These are phyloP conservation scores for Allantophomopsis cytisporea DNA, from an alignment of 2,329 filamentous ascomycete species.

Conservation along the genomic window DNA sequence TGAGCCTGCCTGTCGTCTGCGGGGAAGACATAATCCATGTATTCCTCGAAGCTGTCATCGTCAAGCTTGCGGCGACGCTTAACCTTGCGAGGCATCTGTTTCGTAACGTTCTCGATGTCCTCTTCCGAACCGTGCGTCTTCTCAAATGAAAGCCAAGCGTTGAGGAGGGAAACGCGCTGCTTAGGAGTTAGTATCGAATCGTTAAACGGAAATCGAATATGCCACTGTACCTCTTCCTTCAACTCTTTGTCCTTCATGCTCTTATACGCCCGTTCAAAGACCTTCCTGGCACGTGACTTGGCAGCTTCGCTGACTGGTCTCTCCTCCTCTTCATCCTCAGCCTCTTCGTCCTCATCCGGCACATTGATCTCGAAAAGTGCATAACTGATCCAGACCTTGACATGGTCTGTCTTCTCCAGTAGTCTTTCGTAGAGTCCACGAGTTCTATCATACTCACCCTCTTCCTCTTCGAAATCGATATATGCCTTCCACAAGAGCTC, in stretches of 20 bases:
- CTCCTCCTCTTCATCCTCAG: slow-evolving; percentile 38
- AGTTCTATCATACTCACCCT: slow-evolving; percentile 78
- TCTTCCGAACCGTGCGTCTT: slow-evolving; percentile 62
- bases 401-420: slow-evolving; percentile 88
- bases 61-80: slow-evolving; percentile 89
- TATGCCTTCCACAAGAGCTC: slow-evolving; percentile 96
- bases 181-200: background rate
- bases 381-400: slow-evolving; percentile 98
- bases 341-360: slow-evolving; percentile 57
- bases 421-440: slow-evolving; percentile 79
- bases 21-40: slow-evolving; percentile 94
- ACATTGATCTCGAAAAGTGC: slow-evolving; percentile 97
- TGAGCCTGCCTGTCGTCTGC: slow-evolving; percentile 81
- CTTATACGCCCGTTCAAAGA: slow-evolving; percentile 79
- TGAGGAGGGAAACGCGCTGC: slow-evolving; percentile 73
- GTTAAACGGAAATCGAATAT: background rate
- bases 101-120: slow-evolving; percentile 72
- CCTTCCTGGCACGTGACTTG: slow-evolving; percentile 64
- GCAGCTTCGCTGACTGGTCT: slow-evolving; percentile 67
- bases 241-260: slow-evolving; percentile 80
- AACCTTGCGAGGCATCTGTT: slow-evolving; percentile 84
- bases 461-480: slow-evolving; percentile 96
- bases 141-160: slow-evolving; percentile 89
- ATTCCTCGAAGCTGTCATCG: slow-evolving; percentile 91
- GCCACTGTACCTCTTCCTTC: slow-evolving; percentile 59